Conservation (phyloP, 257 asterid species). For the Solanum chmielewskii region DNA sequence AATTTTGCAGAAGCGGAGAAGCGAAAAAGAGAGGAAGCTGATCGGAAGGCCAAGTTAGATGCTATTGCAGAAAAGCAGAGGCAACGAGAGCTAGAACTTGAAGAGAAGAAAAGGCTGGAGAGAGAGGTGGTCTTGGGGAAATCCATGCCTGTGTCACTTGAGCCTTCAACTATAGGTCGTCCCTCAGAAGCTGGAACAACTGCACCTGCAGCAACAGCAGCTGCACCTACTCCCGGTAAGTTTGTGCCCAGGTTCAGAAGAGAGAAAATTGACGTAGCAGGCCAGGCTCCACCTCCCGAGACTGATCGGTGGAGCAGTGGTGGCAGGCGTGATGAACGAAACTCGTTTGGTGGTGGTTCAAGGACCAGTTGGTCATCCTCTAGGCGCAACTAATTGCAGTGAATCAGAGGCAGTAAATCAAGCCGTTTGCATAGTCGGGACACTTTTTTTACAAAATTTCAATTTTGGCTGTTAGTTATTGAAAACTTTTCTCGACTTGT, state of each 20-base stretch:
- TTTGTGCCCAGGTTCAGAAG: conserved; percentile 40
- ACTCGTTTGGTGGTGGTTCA: conserved; percentile 18
- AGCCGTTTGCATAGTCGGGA: background rate
- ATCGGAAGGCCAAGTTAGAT: conserved; percentile 54
- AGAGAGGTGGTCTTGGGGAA: conserved; percentile 31
- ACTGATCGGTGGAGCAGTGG: conserved; percentile 41
- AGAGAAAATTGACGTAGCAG: conserved; percentile 12
- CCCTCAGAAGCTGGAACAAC: conserved; percentile 22
- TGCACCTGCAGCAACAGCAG: conserved; percentile 19
- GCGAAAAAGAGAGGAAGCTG: conserved; percentile 59
- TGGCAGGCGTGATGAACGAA: conserved; percentile 41
- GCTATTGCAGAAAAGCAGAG: conserved; percentile 73
- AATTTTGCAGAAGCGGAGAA: conserved; percentile 48
- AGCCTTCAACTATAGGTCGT: background rate
- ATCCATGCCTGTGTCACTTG: conserved; percentile 11
- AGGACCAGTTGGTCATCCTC: conserved; percentile 29
- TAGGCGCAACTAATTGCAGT: conserved; percentile 10
- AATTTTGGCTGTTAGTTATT: background rate
- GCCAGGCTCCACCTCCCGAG: conserved; percentile 31
- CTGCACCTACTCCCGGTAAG: conserved; percentile 24
- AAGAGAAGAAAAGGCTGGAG: conserved; percentile 42
- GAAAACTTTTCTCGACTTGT: background rate
- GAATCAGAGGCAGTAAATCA: background rate
- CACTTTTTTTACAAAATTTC: background rate
- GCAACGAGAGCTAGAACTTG: conserved; percentile 59